A percentile compares a stretch with the other conserved stretches of the same genome.
These are phyloP conservation scores for Apocynum venetum DNA, from an alignment of 257 asterid genomes.

Conservation along the genomic window DNA sequence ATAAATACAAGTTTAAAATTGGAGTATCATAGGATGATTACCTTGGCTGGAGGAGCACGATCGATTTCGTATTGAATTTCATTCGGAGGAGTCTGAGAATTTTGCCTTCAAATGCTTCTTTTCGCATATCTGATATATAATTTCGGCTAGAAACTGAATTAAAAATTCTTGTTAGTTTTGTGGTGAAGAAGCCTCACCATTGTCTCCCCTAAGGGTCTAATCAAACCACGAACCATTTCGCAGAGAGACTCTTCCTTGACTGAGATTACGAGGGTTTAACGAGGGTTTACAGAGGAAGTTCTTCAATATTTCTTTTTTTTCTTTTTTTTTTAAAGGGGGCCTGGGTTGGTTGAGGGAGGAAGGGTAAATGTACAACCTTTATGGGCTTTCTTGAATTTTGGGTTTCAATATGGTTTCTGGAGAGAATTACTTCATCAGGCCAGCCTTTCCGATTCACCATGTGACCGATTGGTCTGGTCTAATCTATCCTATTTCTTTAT, in stretches of 20 bases:
- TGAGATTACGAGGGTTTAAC: conserved; percentile 15
- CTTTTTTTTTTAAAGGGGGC: too few relatives aligned
- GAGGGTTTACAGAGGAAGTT: background rate
- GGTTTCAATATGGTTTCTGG: too few relatives aligned
- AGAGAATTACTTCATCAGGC: too few relatives aligned
- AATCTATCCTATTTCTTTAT: too few relatives aligned
- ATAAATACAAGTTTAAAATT: background rate
- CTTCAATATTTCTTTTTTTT: too few relatives aligned
- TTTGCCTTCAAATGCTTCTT: conserved; percentile 69
- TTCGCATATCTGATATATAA: conserved; percentile 63
- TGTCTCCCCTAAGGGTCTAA: conserved; percentile 22
- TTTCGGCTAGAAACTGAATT: conserved; percentile 31
- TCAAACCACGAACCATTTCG: conserved; percentile 23
- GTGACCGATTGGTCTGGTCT: too few relatives aligned
- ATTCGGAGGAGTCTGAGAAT: conserved; percentile 67
- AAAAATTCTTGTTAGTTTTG: background rate
- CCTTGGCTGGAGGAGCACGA: conserved; percentile 55
- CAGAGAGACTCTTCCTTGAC: background rate
- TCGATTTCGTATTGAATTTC: conserved; percentile 78
- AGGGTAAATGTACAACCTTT: too few relatives aligned
- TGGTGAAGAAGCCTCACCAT: conserved; percentile 15
- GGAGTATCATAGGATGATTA: conserved; percentile 4
- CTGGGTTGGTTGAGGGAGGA: too few relatives aligned
- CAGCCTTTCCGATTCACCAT: too few relatives aligned
- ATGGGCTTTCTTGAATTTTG: too few relatives aligned